Conservation (phyloP, 2,329 filamentous ascomycete genomes). For the Cyphellophora attinorum region DNA sequence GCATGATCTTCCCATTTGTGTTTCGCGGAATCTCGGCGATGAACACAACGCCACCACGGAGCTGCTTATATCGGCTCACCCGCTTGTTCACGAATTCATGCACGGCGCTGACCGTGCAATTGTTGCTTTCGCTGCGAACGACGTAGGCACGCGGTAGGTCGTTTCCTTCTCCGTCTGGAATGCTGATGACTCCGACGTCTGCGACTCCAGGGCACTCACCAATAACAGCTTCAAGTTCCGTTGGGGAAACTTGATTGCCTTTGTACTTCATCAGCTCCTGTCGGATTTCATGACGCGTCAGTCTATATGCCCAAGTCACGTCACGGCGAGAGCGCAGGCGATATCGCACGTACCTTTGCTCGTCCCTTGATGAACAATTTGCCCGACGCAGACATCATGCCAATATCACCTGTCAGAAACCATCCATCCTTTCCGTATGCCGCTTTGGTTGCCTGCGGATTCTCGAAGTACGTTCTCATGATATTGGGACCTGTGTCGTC, state of each 20-base stretch:
- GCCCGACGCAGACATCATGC: constrained; percentile 23
- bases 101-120: constrained; percentile 30
- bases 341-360: constrained; percentile 22
- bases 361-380: constrained; percentile 32
- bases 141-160: constrained; percentile 38
- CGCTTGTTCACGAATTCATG: constrained; percentile 12
- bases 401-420: constrained; percentile 35
- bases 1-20: constrained; percentile 40
- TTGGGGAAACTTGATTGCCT: too few species aligned
- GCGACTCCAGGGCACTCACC: too few species aligned
- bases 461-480: constrained; percentile 17
- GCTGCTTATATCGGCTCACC: constrained; percentile 38
- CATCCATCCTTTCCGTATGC: constrained; percentile 26
- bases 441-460: constrained; percentile 21
- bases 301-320: too few species aligned
- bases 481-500: constrained; percentile 8
- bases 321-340: constrained; percentile 28
- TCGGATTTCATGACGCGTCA: too few species aligned
- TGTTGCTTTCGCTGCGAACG: constrained; percentile 23
- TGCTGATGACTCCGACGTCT: constrained; percentile 37
- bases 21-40: constrained; percentile 40
- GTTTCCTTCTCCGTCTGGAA: constrained; percentile 20
- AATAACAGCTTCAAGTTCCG: too few species aligned
- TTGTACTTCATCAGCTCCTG: too few species aligned
- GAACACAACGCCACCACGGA: constrained; percentile 38